phyloP scores from a whole-genome alignment of 1,284 basidiomycete genomes.

The Melampsora abietis-canadensis region DNA sequence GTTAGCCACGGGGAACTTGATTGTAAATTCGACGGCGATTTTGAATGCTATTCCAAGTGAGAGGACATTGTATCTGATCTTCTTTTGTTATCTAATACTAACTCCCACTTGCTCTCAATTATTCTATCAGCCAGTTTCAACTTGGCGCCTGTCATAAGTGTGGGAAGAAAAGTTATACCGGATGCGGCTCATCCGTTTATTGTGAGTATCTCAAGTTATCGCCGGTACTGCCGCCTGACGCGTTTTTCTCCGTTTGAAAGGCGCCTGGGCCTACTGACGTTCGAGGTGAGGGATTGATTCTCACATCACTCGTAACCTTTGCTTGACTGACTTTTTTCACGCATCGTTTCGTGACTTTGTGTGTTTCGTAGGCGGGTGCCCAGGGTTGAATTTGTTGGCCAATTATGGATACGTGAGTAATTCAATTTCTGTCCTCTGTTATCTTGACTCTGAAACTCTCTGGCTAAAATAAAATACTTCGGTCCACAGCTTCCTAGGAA shows the following conservation, averaged over 20 bases:
- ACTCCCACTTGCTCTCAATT: background rate
- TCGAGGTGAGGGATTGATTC: background rate
- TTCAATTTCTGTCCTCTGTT: background rate
- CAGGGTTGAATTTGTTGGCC: slow-evolving; percentile 33
- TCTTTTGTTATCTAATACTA: too few relatives aligned
- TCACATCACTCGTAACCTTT: background rate
- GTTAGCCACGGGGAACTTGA: background rate
- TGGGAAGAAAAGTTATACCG: slow-evolving; percentile 36
- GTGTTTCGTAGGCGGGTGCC: slow-evolving; percentile 17
- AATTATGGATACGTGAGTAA: slow-evolving; percentile 20
- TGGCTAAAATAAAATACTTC: background rate
- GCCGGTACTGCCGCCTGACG: too few relatives aligned
- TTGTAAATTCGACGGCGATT: background rate
- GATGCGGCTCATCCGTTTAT: slow-evolving; percentile 38
- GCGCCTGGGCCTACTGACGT: background rate
- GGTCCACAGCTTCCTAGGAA: background rate
- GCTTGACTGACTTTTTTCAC: background rate
- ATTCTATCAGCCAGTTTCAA: background rate
- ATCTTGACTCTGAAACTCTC: background rate
- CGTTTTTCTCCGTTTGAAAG: background rate
- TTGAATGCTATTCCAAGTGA: slow-evolving; percentile 2
- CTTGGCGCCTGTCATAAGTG: slow-evolving; percentile 3
- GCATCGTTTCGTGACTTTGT: background rate
- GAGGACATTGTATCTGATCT: background rate
- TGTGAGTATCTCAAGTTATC: background rate